Conservation (phyloP, 768 basidiomycete genomes). For the Naematelia encephala region DNA sequence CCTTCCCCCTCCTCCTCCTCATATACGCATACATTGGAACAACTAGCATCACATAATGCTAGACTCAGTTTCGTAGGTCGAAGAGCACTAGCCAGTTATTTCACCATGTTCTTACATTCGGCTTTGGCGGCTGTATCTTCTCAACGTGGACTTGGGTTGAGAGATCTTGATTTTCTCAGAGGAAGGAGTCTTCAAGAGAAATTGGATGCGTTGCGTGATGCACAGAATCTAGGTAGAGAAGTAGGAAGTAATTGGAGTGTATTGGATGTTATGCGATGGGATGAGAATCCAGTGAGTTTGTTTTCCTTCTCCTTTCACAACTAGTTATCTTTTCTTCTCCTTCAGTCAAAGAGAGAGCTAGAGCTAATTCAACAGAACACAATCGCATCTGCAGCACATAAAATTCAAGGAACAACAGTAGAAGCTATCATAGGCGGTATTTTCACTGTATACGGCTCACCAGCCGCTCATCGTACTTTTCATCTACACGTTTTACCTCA, state of each 20-base stretch:
- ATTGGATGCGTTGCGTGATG: conserved; percentile 38
- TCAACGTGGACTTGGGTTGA: neutral
- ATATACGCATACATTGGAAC: neutral
- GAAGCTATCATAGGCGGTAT: conserved; percentile 42
- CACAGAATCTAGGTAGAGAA: conserved; percentile 41
- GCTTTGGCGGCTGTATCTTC: conserved; percentile 5
- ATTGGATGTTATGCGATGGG: conserved; percentile 33
- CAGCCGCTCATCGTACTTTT: conserved; percentile 48
- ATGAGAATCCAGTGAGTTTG: conserved; percentile 33
- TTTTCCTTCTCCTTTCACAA: neutral
- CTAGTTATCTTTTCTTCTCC: neutral
- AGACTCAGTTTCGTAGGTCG: conserved; percentile 44
- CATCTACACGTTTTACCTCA: conserved; percentile 42
- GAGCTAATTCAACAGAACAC: too few relatives aligned
- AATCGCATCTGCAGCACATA: conserved; percentile 15
- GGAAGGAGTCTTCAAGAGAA: conserved; percentile 31
- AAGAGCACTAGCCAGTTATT: conserved; percentile 38
- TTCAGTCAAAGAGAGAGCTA: too few relatives aligned
- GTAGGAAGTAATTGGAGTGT: conserved; percentile 38
- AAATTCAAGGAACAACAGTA: conserved; percentile 33
- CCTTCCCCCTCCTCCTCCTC: neutral
- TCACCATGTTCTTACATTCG: conserved; percentile 44
- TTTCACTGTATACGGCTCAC: conserved; percentile 38
- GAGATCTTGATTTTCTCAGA: conserved; percentile 28
- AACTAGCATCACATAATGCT: conserved; percentile 36